phyloP scores from a whole-genome alignment of 1,284 basidiomycete species.

The Vanrija sp. region DNA sequence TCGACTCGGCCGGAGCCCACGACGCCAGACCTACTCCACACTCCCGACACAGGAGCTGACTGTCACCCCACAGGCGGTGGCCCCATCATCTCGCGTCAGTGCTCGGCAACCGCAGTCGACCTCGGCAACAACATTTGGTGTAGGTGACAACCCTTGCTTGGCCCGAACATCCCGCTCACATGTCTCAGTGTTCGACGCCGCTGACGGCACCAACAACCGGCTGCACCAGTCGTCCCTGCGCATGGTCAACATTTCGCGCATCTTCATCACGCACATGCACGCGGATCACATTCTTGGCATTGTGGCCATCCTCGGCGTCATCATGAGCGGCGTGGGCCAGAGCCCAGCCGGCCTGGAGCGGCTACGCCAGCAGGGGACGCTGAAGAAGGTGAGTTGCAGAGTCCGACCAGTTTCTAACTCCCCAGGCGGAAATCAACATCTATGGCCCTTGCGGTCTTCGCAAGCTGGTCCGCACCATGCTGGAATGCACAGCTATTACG shows the following conservation, averaged over 20 bases:
- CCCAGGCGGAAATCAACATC: conserved; percentile 62
- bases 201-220: conserved; percentile 80
- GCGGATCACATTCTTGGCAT: conserved; percentile 80
- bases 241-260: conserved; percentile 60
- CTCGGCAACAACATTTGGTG: conserved; percentile 48
- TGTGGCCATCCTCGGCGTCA: conserved; percentile 64
- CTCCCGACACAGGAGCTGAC: not conserved
- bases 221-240: conserved; percentile 63
- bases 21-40: too few species aligned
- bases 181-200: conserved; percentile 72
- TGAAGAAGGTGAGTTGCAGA: conserved; percentile 28
- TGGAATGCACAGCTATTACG: conserved; percentile 65
- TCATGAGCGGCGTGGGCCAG: conserved; percentile 55
- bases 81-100: conserved; percentile 44
- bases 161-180: not conserved
- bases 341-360: conserved; percentile 33
- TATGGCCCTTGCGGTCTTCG: conserved; percentile 83
- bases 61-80: conserved; percentile 45
- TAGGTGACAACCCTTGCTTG: conserved; percentile 20
- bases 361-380: conserved; percentile 30
- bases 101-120: conserved; percentile 48
- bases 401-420: conserved; percentile 4
- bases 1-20: too few species aligned
- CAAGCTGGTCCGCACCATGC: conserved; percentile 65
- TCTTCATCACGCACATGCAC: conserved; percentile 89